A percentile compares a stretch with the other conserved stretches of the same genome.
Evolutionary conservation across 257 asterid genomes (phyloP).

Genomic region (Oldenlandia corymbosa): DNA sequence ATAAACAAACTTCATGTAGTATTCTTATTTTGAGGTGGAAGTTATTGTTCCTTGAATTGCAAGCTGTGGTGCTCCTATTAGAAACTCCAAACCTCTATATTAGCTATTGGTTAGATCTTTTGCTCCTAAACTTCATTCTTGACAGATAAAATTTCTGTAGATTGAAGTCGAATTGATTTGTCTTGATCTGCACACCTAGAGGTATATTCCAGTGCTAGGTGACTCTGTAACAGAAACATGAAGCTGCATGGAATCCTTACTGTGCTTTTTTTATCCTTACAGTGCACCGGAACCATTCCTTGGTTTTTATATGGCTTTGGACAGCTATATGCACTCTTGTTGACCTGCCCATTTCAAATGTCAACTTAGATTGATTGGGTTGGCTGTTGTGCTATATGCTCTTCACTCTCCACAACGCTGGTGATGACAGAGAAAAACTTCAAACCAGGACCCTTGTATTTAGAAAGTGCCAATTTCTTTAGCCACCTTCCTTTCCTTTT

Average conservation of each 20-base stretch:
- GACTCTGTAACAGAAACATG: no score
- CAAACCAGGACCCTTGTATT: slow-evolving; percentile 38
- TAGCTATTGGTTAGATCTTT: no score
- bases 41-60: slow-evolving; percentile 1
- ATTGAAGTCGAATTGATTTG: no score
- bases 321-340: slow-evolving; percentile 33
- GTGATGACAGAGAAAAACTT: slow-evolving; percentile 32
- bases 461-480: slow-evolving; percentile 39
- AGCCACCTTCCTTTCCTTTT: slow-evolving; percentile 35
- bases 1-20: slow-evolving; percentile 16
- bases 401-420: slow-evolving; percentile 36
- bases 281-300: slow-evolving; percentile 36
- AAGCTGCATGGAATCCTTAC: no score
- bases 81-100: no score
- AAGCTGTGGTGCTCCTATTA: no score
- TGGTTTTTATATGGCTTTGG: slow-evolving; percentile 44
- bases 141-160: no score
- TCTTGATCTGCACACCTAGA: no score
- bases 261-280: no score
- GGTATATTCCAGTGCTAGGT: no score
- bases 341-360: slow-evolving; percentile 38
- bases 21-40: background rate
- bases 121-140: no score
- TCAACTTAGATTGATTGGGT: slow-evolving; percentile 41
- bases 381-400: slow-evolving; percentile 40